Conservation (phyloP, 1,139 yeast species). For the Pichia sp. region DNA sequence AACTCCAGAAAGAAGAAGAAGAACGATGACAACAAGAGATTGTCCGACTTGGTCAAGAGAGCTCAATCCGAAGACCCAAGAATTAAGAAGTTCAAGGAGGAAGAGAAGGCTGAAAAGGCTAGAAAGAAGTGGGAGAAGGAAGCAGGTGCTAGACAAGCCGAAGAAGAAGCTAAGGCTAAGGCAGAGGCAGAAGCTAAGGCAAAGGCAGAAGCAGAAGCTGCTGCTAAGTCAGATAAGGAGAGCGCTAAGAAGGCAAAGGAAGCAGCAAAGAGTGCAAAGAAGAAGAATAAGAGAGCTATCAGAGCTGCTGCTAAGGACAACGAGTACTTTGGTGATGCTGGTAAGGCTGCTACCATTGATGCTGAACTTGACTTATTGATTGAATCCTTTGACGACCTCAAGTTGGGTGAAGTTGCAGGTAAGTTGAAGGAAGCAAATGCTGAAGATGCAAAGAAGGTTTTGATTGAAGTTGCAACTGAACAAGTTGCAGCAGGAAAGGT, state of each 20-base stretch:
- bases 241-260: constrained; percentile 87
- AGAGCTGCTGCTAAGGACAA: constrained; percentile 80
- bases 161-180: constrained; percentile 74
- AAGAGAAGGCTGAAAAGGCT: constrained; percentile 92
- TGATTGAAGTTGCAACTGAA: constrained; percentile 34
- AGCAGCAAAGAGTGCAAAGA: constrained; percentile 94
- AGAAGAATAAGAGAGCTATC: constrained; percentile 93
- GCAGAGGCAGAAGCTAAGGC: constrained; percentile 85
- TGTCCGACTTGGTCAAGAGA: constrained; percentile 80
- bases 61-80: constrained; percentile 91
- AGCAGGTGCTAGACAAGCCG: constrained; percentile 95
- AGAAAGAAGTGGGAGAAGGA: constrained; percentile 96
- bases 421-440: constrained; percentile 40
- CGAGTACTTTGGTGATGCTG: constrained; percentile 77
- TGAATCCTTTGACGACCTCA: constrained; percentile 71
- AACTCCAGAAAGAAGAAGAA: constrained; percentile 96
- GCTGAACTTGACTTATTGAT: constrained; percentile 73
- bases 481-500: constrained; percentile 12
- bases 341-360: constrained; percentile 59
- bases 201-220: constrained; percentile 66
- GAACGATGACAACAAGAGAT: constrained; percentile 93
- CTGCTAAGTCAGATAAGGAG: constrained; percentile 53
- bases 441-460: constrained; percentile 36
- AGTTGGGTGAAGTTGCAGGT: constrained; percentile 62
- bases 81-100: constrained; percentile 86